phyloP scores from a whole-genome alignment of 495 filamentous ascomycete genomes.

The Diplogelasinospora grovesii region DNA sequence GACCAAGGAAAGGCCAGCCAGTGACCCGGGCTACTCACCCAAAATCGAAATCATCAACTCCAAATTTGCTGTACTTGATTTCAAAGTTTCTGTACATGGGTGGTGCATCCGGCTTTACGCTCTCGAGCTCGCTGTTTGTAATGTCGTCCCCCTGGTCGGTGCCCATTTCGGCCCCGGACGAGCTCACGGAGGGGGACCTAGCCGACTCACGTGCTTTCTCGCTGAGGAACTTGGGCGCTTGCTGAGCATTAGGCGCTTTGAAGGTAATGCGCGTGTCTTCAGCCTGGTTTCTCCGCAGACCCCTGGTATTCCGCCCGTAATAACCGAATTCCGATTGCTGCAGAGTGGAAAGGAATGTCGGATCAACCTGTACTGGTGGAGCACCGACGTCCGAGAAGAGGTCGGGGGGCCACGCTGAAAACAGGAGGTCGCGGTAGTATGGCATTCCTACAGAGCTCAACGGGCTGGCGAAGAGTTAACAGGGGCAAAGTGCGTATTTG shows the following conservation, averaged over 20 bases:
- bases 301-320: conserved; percentile 72
- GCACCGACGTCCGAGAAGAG: conserved; percentile 75
- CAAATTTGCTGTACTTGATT: conserved; percentile 96
- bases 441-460: conserved; percentile 85
- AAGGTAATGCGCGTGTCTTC: conserved; percentile 63
- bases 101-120: conserved; percentile 65
- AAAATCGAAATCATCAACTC: conserved; percentile 97
- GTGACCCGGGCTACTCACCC: conserved; percentile 55
- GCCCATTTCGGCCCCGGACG: neutral
- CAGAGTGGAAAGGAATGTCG: conserved; percentile 60
- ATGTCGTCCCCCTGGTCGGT: conserved; percentile 54
- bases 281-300: conserved; percentile 69
- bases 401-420: conserved; percentile 85
- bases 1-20: neutral
- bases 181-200: conserved; percentile 31
- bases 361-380: conserved; percentile 70
- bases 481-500: no score
- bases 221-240: conserved; percentile 83
- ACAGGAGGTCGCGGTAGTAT: conserved; percentile 78
- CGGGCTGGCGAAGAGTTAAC: conserved; percentile 45
- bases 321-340: conserved; percentile 62
- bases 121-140: conserved; percentile 54
- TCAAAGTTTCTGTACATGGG: conserved; percentile 83
- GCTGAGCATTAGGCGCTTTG: conserved; percentile 44
- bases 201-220: conserved; percentile 73